Evolutionary conservation across 495 filamentous ascomycete genomes (phyloP).

Genomic region (Penicillium canariense): DNA sequence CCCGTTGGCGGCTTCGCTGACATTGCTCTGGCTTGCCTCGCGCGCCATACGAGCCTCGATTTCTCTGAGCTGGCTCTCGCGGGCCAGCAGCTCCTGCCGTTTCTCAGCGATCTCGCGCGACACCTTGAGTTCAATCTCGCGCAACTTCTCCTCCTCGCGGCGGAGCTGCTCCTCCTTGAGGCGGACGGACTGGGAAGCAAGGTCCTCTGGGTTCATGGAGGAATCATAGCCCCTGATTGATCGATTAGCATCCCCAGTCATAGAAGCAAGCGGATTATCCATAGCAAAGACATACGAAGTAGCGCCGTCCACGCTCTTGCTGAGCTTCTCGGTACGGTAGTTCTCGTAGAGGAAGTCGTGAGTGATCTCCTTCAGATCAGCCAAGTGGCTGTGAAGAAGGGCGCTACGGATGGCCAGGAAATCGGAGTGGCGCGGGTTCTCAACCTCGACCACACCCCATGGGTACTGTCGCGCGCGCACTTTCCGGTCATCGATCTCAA

Average conservation of each 20-base stretch:
- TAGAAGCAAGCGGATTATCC: neutral
- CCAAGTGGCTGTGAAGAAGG: slow-evolving; percentile 93
- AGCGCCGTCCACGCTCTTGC: slow-evolving; percentile 95
- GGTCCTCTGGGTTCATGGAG: slow-evolving; percentile 95
- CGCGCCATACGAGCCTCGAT: slow-evolving; percentile 80
- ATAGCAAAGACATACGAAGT: slow-evolving; percentile 64
- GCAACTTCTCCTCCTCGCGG: slow-evolving; percentile 98
- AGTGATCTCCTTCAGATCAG: slow-evolving; percentile 98
- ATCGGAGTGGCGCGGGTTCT: slow-evolving; percentile 98
- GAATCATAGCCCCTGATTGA: slow-evolving; percentile 56
- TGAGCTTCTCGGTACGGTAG: slow-evolving; percentile 99
- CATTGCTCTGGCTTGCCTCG: slow-evolving; percentile 54
- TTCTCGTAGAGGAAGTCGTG: slow-evolving; percentile 99
- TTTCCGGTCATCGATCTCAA: slow-evolving; percentile 89
- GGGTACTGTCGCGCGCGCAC: slow-evolving; percentile 96
- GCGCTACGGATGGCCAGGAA: slow-evolving; percentile 97
- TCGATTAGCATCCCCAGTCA: slow-evolving; percentile 29
- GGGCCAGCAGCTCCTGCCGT: slow-evolving; percentile 94
- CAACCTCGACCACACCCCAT: slow-evolving; percentile 98
- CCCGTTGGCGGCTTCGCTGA: slow-evolving; percentile 43
- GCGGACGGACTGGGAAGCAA: slow-evolving; percentile 93
- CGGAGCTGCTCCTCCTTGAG: slow-evolving; percentile 99
- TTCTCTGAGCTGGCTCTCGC: slow-evolving; percentile 96
- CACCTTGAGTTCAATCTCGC: slow-evolving; percentile 98
- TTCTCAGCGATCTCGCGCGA: slow-evolving; percentile 99